Conservation (phyloP, 176 grass and related monocot species). For the Lolium rigidum region DNA sequence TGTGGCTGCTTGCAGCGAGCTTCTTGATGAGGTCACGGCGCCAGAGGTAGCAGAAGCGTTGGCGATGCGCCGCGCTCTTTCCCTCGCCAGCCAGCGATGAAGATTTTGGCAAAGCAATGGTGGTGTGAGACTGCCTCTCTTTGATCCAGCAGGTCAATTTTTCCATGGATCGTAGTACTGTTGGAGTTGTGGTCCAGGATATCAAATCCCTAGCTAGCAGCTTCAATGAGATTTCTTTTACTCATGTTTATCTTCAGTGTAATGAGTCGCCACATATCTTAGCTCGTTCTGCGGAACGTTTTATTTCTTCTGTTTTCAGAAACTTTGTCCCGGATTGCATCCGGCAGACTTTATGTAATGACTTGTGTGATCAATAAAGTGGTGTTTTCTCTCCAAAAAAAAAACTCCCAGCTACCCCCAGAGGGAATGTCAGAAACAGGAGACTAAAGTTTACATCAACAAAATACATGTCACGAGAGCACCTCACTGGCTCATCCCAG, state of each 20-base stretch:
- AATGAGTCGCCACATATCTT: not conserved
- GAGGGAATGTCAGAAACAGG: no score
- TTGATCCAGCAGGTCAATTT: not conserved
- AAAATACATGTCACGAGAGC: not conserved
- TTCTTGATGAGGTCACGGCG: not conserved
- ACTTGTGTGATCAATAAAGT: no score
- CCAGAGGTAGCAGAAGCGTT: not conserved
- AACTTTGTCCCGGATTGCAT: no score
- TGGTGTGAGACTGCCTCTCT: not conserved
- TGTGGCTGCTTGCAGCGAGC: not conserved
- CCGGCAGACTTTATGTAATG: no score
- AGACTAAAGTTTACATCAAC: not conserved
- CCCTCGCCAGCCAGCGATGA: not conserved
- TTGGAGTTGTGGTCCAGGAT: not conserved
- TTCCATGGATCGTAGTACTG: not conserved
- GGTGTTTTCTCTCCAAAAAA: no score
- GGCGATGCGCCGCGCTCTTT: not conserved
- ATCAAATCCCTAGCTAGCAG: not conserved
- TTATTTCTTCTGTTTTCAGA: not conserved
- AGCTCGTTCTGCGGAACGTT: not conserved
- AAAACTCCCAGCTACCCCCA: not conserved
- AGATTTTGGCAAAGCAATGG: not conserved
- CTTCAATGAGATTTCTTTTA: not conserved
- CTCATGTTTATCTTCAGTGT: not conserved
- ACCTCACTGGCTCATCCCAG: not conserved